phyloP scores from a whole-genome alignment of 2,329 filamentous ascomycete genomes.

The Ophiostoma perfectum region DNA sequence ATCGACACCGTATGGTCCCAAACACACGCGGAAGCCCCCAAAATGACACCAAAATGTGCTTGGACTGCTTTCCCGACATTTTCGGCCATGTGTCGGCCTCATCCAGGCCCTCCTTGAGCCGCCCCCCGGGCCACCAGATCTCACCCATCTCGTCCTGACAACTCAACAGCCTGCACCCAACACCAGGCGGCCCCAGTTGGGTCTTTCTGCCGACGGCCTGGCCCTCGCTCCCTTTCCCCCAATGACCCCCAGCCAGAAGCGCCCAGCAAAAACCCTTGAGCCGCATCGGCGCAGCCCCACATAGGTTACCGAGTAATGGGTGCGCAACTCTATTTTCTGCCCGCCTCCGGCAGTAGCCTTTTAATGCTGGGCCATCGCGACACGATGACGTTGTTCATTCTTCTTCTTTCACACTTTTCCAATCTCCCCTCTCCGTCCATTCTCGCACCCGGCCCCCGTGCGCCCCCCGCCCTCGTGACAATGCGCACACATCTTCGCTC shows the following conservation, averaged over 20 bases:
- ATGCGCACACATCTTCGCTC: neutral
- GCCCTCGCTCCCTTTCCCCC: constrained; percentile 8
- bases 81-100: neutral
- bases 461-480: neutral
- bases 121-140: neutral
- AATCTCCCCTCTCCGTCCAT: neutral
- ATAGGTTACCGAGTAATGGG: constrained; percentile 21
- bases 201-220: constrained; percentile 16
- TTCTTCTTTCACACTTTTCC: neutral
- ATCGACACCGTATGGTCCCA: neutral
- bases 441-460: neutral
- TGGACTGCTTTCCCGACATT: neutral
- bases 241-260: constrained; percentile 1
- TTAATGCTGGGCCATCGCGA: constrained; percentile 16
- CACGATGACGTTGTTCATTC: constrained; percentile 15
- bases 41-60: neutral
- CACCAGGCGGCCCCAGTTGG: neutral
- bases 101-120: neutral
- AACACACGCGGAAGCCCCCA: neutral
- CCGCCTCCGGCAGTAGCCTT: constrained; percentile 18
- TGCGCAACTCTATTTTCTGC: constrained; percentile 14
- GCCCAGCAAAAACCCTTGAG: constrained; percentile 19
- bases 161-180: constrained; percentile 13
- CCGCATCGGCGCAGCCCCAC: constrained; percentile 27
- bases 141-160: neutral